Conservation (phyloP, 352 stramenopile species). For the Phytophthora nicotianae region DNA sequence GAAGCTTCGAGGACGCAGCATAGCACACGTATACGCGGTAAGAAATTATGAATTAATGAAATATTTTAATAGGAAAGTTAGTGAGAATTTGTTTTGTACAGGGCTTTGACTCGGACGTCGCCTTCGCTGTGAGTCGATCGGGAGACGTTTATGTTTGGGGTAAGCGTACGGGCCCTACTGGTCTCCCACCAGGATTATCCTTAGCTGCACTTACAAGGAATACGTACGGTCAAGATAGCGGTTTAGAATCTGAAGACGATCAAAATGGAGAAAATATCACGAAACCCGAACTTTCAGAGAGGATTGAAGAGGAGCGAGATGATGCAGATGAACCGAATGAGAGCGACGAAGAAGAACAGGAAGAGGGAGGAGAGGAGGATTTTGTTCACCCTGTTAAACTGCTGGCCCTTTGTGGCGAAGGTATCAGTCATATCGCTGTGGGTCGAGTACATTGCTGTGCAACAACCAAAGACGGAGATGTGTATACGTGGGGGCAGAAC, state of each 20-base stretch:
- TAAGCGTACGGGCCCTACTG: constrained; percentile 64
- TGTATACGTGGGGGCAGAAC: constrained; percentile 87
- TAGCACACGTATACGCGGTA: constrained; percentile 81
- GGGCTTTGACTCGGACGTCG: constrained; percentile 85
- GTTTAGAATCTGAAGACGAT: constrained; percentile 57
- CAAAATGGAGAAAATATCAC: constrained; percentile 8
- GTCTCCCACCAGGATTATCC: constrained; percentile 43
- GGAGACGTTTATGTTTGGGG: constrained; percentile 86
- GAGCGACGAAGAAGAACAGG: constrained; percentile 20
- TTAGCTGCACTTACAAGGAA: constrained; percentile 38
- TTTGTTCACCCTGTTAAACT: constrained; percentile 79
- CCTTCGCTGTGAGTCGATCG: constrained; percentile 69
- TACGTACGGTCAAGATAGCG: constrained; percentile 54
- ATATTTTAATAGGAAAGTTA: not conserved
- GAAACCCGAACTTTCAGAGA: constrained; percentile 12
- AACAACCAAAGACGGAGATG: constrained; percentile 77
- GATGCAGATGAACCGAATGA: constrained; percentile 17
- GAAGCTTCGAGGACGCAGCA: constrained; percentile 59
- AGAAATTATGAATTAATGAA: not conserved
- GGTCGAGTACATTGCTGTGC: constrained; percentile 78
- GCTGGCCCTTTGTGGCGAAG: constrained; percentile 63
- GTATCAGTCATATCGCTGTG: constrained; percentile 73
- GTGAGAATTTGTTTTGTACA: constrained; percentile 13
- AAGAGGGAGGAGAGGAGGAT: constrained; percentile 61
- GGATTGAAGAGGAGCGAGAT: constrained; percentile 23